These are phyloP conservation scores for Suhomyces xylopsoci DNA, from an alignment of 805 yeast genomes.

Conservation along the genomic window DNA sequence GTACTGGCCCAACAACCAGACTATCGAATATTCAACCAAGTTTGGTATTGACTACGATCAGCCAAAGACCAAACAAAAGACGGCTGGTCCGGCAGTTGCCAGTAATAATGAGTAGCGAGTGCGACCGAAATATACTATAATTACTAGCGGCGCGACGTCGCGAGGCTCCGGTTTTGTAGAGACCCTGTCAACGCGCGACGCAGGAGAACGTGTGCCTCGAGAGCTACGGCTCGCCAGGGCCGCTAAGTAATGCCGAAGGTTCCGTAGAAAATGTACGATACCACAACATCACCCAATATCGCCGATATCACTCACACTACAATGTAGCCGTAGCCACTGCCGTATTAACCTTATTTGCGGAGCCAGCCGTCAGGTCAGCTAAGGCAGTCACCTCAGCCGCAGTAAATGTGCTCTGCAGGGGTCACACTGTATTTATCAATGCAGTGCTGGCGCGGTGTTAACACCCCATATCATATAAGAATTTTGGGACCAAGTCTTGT, in stretches of 20 bases:
- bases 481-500: background rate
- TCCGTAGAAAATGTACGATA: background rate
- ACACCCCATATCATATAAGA: too few relatives aligned
- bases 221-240: background rate
- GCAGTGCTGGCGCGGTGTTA: too few relatives aligned
- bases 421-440: too few relatives aligned
- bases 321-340: background rate
- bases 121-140: background rate
- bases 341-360: background rate
- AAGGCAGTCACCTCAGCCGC: background rate
- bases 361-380: background rate
- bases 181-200: background rate
- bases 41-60: slow-evolving; percentile 16
- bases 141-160: background rate
- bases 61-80: background rate
- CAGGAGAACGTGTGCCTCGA: background rate
- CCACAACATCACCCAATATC: background rate
- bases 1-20: slow-evolving; percentile 38
- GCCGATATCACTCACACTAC: background rate
- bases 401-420: background rate
- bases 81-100: background rate
- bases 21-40: slow-evolving; percentile 27
- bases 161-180: background rate
- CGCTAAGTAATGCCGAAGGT: background rate
- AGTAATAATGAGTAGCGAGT: background rate